Conservation (phyloP, 192 early-diverging fungal species). For the Diversispora eburnea region DNA sequence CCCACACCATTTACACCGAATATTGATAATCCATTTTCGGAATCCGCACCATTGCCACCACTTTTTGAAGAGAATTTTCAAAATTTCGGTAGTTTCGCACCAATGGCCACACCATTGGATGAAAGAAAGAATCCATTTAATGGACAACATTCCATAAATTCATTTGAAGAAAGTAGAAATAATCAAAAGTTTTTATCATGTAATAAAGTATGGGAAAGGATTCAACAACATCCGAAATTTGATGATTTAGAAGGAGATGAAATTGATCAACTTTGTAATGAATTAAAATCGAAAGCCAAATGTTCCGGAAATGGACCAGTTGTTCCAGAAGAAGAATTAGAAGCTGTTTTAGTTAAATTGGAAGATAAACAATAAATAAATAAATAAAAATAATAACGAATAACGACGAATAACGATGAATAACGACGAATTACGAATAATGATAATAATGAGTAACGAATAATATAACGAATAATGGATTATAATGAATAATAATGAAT, state of each 20-base stretch:
- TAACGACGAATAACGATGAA: no score
- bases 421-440: no score
- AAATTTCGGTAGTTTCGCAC: slow-evolving; percentile 23
- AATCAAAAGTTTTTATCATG: slow-evolving; percentile 26
- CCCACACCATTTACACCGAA: slow-evolving; percentile 26
- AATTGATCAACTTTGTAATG: slow-evolving; percentile 43
- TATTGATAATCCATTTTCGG: slow-evolving; percentile 24
- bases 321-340: slow-evolving; percentile 44
- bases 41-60: slow-evolving; percentile 6
- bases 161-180: slow-evolving; percentile 16
- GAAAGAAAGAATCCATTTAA: slow-evolving; percentile 9
- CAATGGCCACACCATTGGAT: slow-evolving; percentile 21
- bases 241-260: slow-evolving; percentile 55
- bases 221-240: slow-evolving; percentile 55
- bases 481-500: no score
- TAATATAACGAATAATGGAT: no score
- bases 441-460: no score
- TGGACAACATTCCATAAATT: background rate
- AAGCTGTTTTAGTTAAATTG: slow-evolving; percentile 23
- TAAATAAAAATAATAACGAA: no score
- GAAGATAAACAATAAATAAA: slow-evolving; percentile 22
- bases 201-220: slow-evolving; percentile 51
- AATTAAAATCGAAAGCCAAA: slow-evolving; percentile 52
- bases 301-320: slow-evolving; percentile 58
- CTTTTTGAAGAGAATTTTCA: slow-evolving; percentile 25